Evolutionary conservation across 2,329 filamentous ascomycete genomes (phyloP).

Genomic region (Onygenales sp.): DNA sequence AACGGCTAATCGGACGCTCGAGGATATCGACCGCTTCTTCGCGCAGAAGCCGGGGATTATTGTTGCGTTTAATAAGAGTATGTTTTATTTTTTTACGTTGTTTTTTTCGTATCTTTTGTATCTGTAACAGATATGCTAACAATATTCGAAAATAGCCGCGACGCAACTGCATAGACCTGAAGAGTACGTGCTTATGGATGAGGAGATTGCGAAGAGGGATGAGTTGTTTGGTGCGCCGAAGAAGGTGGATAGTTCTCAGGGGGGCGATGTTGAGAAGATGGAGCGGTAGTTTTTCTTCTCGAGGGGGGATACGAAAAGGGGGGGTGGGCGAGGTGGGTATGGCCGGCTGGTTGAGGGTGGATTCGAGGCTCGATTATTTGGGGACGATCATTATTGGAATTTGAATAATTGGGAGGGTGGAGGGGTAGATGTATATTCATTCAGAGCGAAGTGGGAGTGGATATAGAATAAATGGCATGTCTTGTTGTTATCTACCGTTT

Average conservation of each 20-base stretch:
- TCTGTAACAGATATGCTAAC: not conserved
- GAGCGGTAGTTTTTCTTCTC: not conserved
- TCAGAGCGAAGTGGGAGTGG: too few relatives aligned
- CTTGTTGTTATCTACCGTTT: too few relatives aligned
- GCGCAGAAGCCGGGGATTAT: slow-evolving; percentile 14
- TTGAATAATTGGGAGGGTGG: too few relatives aligned
- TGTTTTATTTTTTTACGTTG: slow-evolving; percentile 1
- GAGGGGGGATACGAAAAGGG: not conserved
- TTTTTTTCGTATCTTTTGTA: not conserved
- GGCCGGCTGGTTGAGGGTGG: too few relatives aligned
- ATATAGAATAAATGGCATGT: too few relatives aligned
- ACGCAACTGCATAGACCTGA: slow-evolving; percentile 14
- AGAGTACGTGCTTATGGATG: slow-evolving; percentile 13
- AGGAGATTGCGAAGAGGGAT: slow-evolving; percentile 9
- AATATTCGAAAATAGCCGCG: slow-evolving; percentile 6
- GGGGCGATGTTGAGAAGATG: not conserved
- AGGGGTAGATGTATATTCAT: too few relatives aligned
- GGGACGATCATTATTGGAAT: too few relatives aligned
- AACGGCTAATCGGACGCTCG: slow-evolving; percentile 20
- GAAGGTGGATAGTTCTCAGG: not conserved
- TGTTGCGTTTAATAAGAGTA: slow-evolving; percentile 15
- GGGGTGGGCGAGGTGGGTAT: not conserved
- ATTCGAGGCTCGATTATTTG: too few relatives aligned
- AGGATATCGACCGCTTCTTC: slow-evolving; percentile 25
- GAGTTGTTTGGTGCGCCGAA: not conserved